phyloP scores from a whole-genome alignment of 179 eudicot species.

The Corrigiola litoralis region DNA sequence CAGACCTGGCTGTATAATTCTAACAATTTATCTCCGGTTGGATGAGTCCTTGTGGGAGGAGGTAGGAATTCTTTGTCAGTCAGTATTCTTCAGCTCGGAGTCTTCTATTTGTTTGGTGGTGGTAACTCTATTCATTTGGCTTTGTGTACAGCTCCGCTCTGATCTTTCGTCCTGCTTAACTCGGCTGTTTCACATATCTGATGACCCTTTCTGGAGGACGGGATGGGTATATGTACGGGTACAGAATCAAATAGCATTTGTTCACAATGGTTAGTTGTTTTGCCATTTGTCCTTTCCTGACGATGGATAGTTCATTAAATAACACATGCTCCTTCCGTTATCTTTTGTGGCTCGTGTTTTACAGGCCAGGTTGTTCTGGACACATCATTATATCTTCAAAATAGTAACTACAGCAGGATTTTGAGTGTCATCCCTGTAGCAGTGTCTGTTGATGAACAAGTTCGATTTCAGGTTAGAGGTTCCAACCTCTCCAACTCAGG shows the following conservation, averaged over 20 bases:
- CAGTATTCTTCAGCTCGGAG: background rate
- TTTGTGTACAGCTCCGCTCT: constrained; percentile 32
- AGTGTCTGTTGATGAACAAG: constrained; percentile 39
- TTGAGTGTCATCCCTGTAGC: constrained; percentile 43
- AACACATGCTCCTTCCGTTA: background rate
- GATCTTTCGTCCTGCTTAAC: constrained; percentile 43
- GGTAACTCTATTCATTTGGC: constrained; percentile 15
- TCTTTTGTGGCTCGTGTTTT: constrained; percentile 7
- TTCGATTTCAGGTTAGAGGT: constrained; percentile 40
- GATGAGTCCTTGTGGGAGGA: constrained; percentile 49
- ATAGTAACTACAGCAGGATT: constrained; percentile 26
- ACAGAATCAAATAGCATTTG: constrained; percentile 39
- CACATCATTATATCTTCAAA: constrained; percentile 28
- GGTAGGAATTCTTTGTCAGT: constrained; percentile 23
- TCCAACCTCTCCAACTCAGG: constrained; percentile 36
- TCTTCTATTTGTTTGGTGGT: background rate
- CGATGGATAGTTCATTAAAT: background rate
- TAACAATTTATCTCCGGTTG: constrained; percentile 44
- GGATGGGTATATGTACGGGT: constrained; percentile 47
- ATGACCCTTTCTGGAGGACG: constrained; percentile 40
- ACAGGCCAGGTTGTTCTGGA: constrained; percentile 40
- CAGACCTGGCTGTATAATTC: constrained; percentile 53
- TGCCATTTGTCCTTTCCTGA: background rate
- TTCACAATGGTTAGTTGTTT: constrained; percentile 34
- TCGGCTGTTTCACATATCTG: constrained; percentile 33